These are phyloP conservation scores for Backusella sp. DNA, from an alignment of 192 early-diverging fungal genomes.

Conservation along the genomic window DNA sequence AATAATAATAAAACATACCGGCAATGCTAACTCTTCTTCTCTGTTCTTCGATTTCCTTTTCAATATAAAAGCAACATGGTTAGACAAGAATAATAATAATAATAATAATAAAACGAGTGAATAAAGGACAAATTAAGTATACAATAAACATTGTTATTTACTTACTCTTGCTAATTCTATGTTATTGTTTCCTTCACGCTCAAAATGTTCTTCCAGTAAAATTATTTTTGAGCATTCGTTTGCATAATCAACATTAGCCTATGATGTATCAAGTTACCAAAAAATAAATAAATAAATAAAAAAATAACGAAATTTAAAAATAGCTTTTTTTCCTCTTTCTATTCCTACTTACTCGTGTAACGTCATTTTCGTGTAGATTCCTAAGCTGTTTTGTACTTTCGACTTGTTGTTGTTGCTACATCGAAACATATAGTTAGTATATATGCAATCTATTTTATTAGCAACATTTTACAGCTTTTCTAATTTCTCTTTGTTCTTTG, in stretches of 20 bases:
- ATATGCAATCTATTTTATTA: background rate
- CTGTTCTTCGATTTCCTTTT: slow-evolving; percentile 26
- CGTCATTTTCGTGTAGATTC: slow-evolving; percentile 15
- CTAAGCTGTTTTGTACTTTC: slow-evolving; percentile 19
- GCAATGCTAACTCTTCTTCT: slow-evolving; percentile 13
- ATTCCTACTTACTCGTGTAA: slow-evolving; percentile 20
- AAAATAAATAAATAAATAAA: background rate
- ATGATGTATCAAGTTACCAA: background rate
- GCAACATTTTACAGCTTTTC: slow-evolving; percentile 44
- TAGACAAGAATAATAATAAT: slow-evolving; percentile 7
- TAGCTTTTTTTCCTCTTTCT: slow-evolving; percentile 1
- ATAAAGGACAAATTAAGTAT: background rate
- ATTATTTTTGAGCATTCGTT: slow-evolving; percentile 19
- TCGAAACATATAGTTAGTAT: background rate
- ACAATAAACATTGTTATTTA: background rate
- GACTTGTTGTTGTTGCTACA: slow-evolving; percentile 16
- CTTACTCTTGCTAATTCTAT: background rate
- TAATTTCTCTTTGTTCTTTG: slow-evolving; percentile 55
- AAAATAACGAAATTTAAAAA: slow-evolving; percentile 7
- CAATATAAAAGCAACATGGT: slow-evolving; percentile 16
- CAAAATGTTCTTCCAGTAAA: slow-evolving; percentile 2
- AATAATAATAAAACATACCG: slow-evolving; percentile 2
- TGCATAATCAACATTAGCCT: slow-evolving; percentile 21
- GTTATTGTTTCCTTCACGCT: background rate
- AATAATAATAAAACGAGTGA: background rate